A percentile compares a stretch with the other conserved stretches of the same genome.
These are phyloP conservation scores for Fusarium pilosicola DNA, from an alignment of 2,329 filamentous ascomycete species.

Conservation along the genomic window DNA sequence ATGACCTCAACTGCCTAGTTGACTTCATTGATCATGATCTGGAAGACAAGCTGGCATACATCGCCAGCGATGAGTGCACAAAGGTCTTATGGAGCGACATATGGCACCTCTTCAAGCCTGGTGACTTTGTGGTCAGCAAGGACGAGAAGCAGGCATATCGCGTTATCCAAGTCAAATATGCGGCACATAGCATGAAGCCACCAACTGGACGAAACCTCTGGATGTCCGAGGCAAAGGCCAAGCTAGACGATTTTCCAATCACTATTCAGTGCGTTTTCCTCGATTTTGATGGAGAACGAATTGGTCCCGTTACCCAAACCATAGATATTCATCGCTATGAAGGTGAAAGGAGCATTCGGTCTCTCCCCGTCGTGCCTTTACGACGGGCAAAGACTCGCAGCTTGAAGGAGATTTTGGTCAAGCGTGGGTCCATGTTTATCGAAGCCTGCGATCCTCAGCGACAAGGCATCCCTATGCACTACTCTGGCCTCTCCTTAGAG, in stretches of 20 bases:
- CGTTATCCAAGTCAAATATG: not conserved
- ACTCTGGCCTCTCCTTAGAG: not conserved
- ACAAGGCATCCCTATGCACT: not conserved
- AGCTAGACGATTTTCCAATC: not conserved
- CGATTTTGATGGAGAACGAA: not conserved
- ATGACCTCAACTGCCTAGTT: not conserved
- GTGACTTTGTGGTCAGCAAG: not conserved
- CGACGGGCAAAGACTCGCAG: fast-evolving
- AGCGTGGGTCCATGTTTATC: not conserved
- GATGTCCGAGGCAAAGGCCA: not conserved
- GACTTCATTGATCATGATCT: not conserved
- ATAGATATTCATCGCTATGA: not conserved
- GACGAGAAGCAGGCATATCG: not conserved
- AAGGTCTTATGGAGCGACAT: not conserved
- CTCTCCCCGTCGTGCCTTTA: not conserved
- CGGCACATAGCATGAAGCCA: not conserved
- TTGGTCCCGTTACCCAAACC: not conserved
- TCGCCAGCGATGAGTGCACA: not conserved
- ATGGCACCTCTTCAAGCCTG: not conserved
- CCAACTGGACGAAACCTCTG: not conserved
- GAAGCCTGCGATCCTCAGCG: not conserved
- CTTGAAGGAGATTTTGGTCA: not conserved
- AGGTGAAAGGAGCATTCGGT: not conserved
- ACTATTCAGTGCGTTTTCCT: not conserved
- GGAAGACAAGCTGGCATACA: not conserved